Evolutionary conservation across 441 rosid species (phyloP).

Genomic region (Syzygium malaccense): DNA sequence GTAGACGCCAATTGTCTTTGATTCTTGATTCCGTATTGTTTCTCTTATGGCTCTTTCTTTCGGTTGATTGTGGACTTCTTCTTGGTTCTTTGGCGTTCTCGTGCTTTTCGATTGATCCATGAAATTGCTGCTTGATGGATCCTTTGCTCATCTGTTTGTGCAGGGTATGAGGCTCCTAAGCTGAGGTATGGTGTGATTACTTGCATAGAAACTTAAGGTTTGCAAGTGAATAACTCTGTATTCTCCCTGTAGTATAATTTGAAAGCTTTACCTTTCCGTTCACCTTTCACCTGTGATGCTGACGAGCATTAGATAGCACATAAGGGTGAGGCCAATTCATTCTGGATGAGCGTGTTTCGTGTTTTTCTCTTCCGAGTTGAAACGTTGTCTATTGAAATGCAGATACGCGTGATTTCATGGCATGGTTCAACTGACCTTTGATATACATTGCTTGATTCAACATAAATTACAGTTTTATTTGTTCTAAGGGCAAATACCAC

Average conservation of each 20-base stretch:
- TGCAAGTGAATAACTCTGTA: background rate
- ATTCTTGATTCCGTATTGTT: background rate
- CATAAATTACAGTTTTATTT: background rate
- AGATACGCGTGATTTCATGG: background rate
- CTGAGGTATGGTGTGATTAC: background rate
- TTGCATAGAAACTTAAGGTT: background rate
- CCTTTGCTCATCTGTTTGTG: background rate
- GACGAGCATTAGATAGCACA: background rate
- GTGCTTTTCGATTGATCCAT: background rate
- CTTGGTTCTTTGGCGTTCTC: background rate
- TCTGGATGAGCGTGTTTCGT: background rate
- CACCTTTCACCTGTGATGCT: background rate
- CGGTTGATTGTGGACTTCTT: background rate
- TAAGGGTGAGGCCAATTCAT: background rate
- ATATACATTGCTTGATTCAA: background rate
- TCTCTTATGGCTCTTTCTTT: background rate
- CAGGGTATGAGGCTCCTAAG: slow-evolving; percentile 1
- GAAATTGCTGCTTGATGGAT: background rate
- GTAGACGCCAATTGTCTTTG: background rate
- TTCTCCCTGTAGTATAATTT: background rate
- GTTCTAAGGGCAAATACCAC: too few relatives aligned
- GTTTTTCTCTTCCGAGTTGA: background rate
- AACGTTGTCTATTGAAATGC: background rate
- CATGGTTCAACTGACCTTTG: background rate
- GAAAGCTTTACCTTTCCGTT: background rate